phyloP scores from a whole-genome alignment of 345 rosid species.

The thale cress (Arabidopsis thaliana) region DNA sequence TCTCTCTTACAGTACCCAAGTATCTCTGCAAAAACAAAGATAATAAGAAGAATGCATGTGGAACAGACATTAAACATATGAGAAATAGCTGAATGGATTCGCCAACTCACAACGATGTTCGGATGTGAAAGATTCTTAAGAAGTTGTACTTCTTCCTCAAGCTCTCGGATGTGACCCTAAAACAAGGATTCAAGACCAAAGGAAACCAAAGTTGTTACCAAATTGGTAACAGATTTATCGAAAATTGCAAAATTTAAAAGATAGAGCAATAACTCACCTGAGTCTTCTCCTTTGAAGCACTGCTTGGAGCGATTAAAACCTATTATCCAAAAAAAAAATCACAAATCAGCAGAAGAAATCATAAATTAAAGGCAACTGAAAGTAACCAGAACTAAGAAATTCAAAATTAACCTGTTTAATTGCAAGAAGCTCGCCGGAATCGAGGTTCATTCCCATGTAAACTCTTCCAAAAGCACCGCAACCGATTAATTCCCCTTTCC shows the following conservation, averaged over 20 bases:
- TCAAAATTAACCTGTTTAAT: slow-evolving; percentile 60
- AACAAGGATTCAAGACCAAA: slow-evolving; percentile 12
- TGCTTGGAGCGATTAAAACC: slow-evolving; percentile 68
- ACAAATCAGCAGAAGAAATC: background rate
- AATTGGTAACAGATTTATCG: background rate
- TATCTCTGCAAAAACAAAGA: slow-evolving; percentile 57
- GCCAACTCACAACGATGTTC: slow-evolving; percentile 74
- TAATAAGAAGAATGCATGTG: background rate
- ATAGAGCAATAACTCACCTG: slow-evolving; percentile 49
- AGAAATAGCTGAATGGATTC: background rate
- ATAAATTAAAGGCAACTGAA: background rate
- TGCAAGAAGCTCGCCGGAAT: slow-evolving; percentile 82
- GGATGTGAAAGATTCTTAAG: slow-evolving; percentile 85
- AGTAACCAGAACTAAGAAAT: background rate
- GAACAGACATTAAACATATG: background rate
- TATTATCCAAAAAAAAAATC: slow-evolving; percentile 23
- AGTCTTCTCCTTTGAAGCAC: slow-evolving; percentile 77
- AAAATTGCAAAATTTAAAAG: background rate
- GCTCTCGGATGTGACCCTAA: slow-evolving; percentile 77
- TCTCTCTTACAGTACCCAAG: slow-evolving; percentile 80
- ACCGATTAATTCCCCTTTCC: slow-evolving; percentile 80
- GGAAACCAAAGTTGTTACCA: background rate
- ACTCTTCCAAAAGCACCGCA: slow-evolving; percentile 74
- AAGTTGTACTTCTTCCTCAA: slow-evolving; percentile 88
- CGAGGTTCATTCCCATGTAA: slow-evolving; percentile 82